Evolutionary conservation across 176 grass and related monocot genomes (phyloP).

Genomic region (Zoysia japonica): DNA sequence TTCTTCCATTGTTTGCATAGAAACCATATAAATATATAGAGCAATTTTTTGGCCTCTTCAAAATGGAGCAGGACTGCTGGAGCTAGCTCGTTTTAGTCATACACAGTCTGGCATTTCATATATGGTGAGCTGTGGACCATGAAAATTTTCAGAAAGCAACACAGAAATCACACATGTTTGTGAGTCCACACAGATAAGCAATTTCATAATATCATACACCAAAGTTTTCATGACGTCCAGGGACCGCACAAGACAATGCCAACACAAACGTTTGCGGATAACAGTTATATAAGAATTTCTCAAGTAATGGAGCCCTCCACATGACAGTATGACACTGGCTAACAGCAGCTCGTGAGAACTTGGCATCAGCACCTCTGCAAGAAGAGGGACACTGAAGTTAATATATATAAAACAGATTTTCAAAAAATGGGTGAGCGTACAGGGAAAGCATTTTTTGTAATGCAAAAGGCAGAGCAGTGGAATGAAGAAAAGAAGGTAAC

Average conservation of each 20-base stretch:
- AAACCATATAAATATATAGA: no score
- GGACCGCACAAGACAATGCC: not conserved
- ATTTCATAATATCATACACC: conserved; percentile 34
- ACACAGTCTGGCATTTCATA: not conserved
- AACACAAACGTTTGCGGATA: conserved; percentile 21
- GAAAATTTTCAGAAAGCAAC: not conserved
- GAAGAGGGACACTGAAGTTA: not conserved
- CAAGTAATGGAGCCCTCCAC: not conserved
- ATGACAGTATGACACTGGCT: conserved; percentile 17
- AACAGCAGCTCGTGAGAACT: not conserved
- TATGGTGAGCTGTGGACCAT: not conserved
- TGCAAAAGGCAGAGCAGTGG: not conserved
- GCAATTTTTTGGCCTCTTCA: no score
- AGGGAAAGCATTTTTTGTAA: not conserved
- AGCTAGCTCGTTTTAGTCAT: not conserved
- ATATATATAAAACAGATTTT: not conserved
- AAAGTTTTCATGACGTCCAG: conserved; percentile 26
- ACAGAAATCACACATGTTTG: not conserved
- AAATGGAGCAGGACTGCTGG: no score
- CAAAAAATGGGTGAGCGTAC: not conserved
- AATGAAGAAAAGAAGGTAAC: not conserved
- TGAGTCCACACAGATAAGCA: not conserved
- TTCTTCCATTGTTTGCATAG: no score
- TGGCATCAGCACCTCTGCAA: conserved; percentile 28
- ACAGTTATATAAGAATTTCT: conserved; percentile 47